Evolutionary conservation across 495 filamentous ascomycete species (phyloP), one percentile per base, ranked within the genome.

Genomic region (Trypethelium eluteriae): DNA sequence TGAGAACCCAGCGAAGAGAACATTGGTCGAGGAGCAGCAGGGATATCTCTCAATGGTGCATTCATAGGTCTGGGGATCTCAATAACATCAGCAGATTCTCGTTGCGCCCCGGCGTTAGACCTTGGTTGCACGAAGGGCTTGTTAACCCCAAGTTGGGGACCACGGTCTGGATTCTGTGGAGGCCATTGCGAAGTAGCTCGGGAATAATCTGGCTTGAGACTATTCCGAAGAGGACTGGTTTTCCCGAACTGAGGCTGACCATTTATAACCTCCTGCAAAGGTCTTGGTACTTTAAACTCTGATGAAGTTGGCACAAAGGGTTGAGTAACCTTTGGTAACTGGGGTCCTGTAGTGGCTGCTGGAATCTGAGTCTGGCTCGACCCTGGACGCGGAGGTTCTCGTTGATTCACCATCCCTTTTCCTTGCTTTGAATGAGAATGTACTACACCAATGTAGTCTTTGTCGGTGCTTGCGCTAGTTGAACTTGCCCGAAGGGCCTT

Each of bases 191-290:
- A 69, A 18, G 65, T 56, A 11, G 66, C 62, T 36, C 62, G 71
- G 63, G 69, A 66, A 38, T 50, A 67, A 38, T 67, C 68, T 14
- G 69, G 69, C 69, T 71, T 73, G 14, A 78, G 70, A 32, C 73
- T 73, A 64, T 78, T 78, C 39, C 73, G 63, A 35, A 80, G 66
- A 12, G 79, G 80, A 67, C 85, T 86, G 2, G 85, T 76, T 68
- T 83, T 83, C 38, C 85, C 85, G 69, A 88, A 88, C 70, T 88
- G 82, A 46, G 83, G 81, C 47, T 81, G 63, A 6, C 66, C 65
- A 9, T 66, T 73, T 50, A 70, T 66, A 18, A 64, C 66, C 39
- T 68, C 69, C 5, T 73, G 65, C 6, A 69, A 38, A 32, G 66
- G 59, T 44, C 72, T 73, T 25, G 66, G 67, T n/a, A 62, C 57